phyloP scores from a whole-genome alignment of 306 rosid genomes.

The Spatholobus suberectus region DNA sequence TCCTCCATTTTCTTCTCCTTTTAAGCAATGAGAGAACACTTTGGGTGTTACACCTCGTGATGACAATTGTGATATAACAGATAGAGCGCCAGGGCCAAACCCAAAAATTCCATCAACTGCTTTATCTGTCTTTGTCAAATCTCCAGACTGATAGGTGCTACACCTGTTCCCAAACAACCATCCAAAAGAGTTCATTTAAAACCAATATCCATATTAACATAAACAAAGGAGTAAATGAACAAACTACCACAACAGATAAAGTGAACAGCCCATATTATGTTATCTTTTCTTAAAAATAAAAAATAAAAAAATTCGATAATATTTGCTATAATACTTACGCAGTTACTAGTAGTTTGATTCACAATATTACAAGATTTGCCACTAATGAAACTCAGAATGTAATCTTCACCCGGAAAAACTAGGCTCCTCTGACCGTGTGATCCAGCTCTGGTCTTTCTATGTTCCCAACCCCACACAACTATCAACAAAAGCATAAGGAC shows the following conservation, averaged over 20 bases:
- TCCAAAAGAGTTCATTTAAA: constrained; percentile 41
- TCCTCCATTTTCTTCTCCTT: constrained; percentile 89
- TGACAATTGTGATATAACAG: constrained; percentile 88
- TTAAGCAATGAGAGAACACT: constrained; percentile 91
- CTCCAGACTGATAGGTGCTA: constrained; percentile 86
- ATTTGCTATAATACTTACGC: not conserved
- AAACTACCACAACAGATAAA: constrained; percentile 15
- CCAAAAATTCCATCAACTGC: constrained; percentile 96
- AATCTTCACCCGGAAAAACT: not conserved
- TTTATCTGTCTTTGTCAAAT: constrained; percentile 79
- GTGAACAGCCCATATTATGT: not conserved
- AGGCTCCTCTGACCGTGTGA: constrained; percentile 1
- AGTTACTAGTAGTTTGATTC: not conserved
- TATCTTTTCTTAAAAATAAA: too few relatives aligned
- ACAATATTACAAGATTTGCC: not conserved
- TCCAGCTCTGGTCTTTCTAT: constrained; percentile 24
- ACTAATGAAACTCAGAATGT: not conserved
- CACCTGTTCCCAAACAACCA: constrained; percentile 67
- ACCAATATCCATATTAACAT: constrained; percentile 5
- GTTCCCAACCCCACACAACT: constrained; percentile 31
- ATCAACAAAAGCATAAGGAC: constrained; percentile 43
- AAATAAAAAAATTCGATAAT: too few relatives aligned
- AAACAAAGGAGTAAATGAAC: constrained; percentile 12
- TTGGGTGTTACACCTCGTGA: constrained; percentile 76
- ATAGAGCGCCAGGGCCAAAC: constrained; percentile 83